Evolutionary conservation across 257 asterid species (phyloP), one percentile per base, ranked within the genome.

Genomic region (Linderniella brevidens): DNA sequence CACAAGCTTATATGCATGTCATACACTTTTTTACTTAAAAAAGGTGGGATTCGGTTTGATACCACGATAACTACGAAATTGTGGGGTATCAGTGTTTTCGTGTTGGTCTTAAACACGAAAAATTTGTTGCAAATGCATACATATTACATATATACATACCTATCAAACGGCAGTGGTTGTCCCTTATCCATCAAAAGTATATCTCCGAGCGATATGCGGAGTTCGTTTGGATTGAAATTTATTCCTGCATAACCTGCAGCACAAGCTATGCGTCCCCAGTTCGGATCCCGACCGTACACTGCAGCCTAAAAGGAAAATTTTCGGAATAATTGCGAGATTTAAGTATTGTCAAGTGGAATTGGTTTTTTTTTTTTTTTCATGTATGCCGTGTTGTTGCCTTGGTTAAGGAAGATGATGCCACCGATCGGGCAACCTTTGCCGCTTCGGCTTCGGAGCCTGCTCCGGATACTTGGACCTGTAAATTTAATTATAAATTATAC

Each of bases 191-290:
- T 88, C 61, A 88, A 76, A 37, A 70, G 68, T 71, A 59, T 62
- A 55, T 76, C 77, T 19, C 98, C 98, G n/a, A 88, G 92, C 18
- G 80, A 79, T 72, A 88, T 78, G 47, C 54, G 65, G 42, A 90
- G 98, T 44, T 70, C 60, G 62, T 79, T 65, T 19, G 59, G 79
- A 63, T 78, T 64, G 60, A 85, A 90, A 14, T 72, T 65, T 56
- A 85, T 68, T 45, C 96, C 98, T 0, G 98, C 93, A 62, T 81
- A 76, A 49, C 98, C 96, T 59, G 94, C 98, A 45, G 93, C 93
- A 64, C 94, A 81, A 50, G 98, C 98, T 66, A 85, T 81, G 19
- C 94, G 86, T 5, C 96, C 98, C 98, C 96, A 90, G 52, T 90
- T 90, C 44, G 98, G 98, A 69, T 90, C 96, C 64, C 98, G 72